Evolutionary conservation across 352 stramenopile genomes (phyloP).

Genomic region (Salisapilia sapeloensis): DNA sequence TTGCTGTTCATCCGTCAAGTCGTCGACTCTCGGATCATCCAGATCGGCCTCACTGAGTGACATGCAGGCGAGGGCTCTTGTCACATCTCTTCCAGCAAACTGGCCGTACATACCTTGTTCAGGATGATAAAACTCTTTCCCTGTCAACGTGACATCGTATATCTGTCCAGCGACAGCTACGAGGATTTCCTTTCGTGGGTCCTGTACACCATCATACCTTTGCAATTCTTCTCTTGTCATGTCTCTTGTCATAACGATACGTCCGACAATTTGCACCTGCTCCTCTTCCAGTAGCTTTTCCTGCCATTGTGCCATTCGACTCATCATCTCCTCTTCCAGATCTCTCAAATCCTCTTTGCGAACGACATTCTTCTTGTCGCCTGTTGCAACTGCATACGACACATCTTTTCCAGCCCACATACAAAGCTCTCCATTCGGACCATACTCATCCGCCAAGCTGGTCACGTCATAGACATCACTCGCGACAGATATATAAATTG

Average conservation of each 20-base stretch:
- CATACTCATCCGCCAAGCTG: conserved; percentile 77
- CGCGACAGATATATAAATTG: conserved; percentile 83
- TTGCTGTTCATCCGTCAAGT: conserved; percentile 74
- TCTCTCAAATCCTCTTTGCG: conserved; percentile 26
- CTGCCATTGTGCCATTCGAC: conserved; percentile 54
- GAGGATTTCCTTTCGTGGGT: conserved; percentile 66
- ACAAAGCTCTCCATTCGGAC: conserved; percentile 68
- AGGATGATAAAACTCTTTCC: conserved; percentile 82
- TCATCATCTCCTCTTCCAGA: conserved; percentile 10
- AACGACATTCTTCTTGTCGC: conserved; percentile 59
- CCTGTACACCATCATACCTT: conserved; percentile 44
- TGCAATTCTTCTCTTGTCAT: conserved; percentile 51
- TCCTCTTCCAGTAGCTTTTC: conserved; percentile 75
- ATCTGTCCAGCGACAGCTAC: conserved; percentile 78
- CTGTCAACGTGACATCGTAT: conserved; percentile 88
- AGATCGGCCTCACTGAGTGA: conserved; percentile 85
- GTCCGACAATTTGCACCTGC: conserved; percentile 81
- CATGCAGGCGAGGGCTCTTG: conserved; percentile 87
- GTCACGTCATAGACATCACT: conserved; percentile 91
- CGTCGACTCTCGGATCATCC: conserved; percentile 59
- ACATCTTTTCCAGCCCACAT: conserved; percentile 84
- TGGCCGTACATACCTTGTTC: conserved; percentile 82
- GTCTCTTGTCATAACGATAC: conserved; percentile 39
- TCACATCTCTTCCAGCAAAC: conserved; percentile 90
- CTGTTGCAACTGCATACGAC: conserved; percentile 77